These are phyloP conservation scores for Tephrocybe sp. DNA, from an alignment of 768 basidiomycete genomes.

Conservation along the genomic window DNA sequence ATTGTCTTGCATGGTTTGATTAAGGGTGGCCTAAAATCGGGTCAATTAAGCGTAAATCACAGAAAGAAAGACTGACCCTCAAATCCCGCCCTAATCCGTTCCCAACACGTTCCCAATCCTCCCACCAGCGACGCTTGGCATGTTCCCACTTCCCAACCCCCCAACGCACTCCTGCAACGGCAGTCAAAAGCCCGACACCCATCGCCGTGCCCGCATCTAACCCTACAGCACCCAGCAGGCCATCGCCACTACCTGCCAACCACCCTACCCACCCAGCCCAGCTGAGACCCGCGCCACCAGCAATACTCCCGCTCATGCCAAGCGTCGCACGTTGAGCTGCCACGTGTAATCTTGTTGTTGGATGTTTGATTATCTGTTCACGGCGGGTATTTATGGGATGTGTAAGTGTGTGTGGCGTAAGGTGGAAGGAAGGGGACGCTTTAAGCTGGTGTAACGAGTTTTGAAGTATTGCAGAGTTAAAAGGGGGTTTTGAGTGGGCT, in stretches of 20 bases:
- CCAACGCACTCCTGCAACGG: constrained; percentile 56
- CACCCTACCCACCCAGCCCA: constrained; percentile 63
- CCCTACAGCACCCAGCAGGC: constrained; percentile 36
- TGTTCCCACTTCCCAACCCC: constrained; percentile 67
- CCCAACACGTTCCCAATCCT: constrained; percentile 62
- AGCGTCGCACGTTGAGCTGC: constrained; percentile 60
- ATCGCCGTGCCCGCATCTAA: constrained; percentile 58
- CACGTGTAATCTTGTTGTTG: constrained; percentile 61
- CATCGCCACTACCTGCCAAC: constrained; percentile 42
- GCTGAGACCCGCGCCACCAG: constrained; percentile 49
- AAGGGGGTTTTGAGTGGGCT: constrained; percentile 35
- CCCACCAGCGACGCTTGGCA: constrained; percentile 66
- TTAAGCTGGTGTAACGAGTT: constrained; percentile 59
- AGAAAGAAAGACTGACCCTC: constrained; percentile 39
- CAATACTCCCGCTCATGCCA: constrained; percentile 46
- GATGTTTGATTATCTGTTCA: constrained; percentile 50
- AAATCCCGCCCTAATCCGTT: constrained; percentile 67
- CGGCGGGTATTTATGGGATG: constrained; percentile 52
- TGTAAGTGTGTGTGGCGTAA: constrained; percentile 48
- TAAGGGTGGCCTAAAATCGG: constrained; percentile 42
- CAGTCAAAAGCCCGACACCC: constrained; percentile 56
- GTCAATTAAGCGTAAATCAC: not conserved
- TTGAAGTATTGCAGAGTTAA: constrained; percentile 55
- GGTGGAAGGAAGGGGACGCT: constrained; percentile 41
- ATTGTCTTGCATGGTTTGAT: constrained; percentile 47